Evolutionary conservation across 495 filamentous ascomycete genomes (phyloP).

Genomic region (Penicillium lividum): DNA sequence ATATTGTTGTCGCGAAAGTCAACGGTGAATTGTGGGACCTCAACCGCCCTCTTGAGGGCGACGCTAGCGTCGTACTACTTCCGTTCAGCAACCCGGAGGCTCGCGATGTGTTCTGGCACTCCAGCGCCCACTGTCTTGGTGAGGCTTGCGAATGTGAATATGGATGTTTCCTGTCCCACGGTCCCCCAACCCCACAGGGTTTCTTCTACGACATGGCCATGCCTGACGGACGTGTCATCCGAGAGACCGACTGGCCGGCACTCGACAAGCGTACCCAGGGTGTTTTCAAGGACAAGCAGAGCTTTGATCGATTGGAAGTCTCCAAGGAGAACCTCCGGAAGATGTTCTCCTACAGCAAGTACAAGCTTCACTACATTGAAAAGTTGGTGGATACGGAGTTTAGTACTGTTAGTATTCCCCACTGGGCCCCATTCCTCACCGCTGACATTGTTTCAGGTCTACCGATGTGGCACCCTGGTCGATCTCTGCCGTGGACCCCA

Average conservation of each 20-base stretch:
- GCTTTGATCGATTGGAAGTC: constrained; percentile 85
- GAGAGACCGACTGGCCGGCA: constrained; percentile 72
- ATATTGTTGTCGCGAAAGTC: constrained; percentile 74
- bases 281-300: constrained; percentile 94
- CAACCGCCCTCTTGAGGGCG: constrained; percentile 76
- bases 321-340: constrained; percentile 87
- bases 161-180: constrained; percentile 87
- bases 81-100: constrained; percentile 84
- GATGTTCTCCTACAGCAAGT: constrained; percentile 96
- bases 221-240: constrained; percentile 69
- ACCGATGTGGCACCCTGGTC: constrained; percentile 79
- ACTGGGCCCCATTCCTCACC: too few relatives aligned
- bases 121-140: constrained; percentile 88
- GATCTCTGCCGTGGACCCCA: constrained; percentile 82
- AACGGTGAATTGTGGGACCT: constrained; percentile 90
- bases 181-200: constrained; percentile 86
- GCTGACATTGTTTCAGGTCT: constrained; percentile 51
- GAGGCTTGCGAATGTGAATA: constrained; percentile 89
- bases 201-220: constrained; percentile 99
- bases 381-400: constrained; percentile 88
- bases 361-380: constrained; percentile 94
- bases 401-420: constrained; percentile 55
- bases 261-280: constrained; percentile 72
- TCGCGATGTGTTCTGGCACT: constrained; percentile 89
- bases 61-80: constrained; percentile 74